phyloP scores from a whole-genome alignment of 1,284 basidiomycete genomes.

The Malassezia arunalokei region DNA sequence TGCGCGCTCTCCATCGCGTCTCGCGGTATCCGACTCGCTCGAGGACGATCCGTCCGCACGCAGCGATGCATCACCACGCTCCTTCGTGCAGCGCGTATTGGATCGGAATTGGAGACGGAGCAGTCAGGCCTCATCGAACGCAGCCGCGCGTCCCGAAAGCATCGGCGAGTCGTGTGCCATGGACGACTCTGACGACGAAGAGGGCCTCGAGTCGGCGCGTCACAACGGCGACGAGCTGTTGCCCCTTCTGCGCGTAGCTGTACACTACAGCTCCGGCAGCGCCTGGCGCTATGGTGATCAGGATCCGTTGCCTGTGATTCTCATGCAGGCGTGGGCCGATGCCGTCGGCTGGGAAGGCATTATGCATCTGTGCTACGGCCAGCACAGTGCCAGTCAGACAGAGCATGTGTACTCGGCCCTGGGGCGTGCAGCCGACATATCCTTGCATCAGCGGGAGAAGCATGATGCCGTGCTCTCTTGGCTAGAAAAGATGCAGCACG shows the following conservation, averaged over 20 bases:
- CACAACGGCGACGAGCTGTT: constrained; percentile 21
- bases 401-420: constrained; percentile 24
- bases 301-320: constrained; percentile 31
- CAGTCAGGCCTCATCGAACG: background rate
- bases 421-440: constrained; percentile 31
- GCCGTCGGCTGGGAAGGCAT: constrained; percentile 43
- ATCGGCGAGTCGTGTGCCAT: background rate
- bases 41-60: background rate
- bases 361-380: constrained; percentile 40
- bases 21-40: background rate
- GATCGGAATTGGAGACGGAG: background rate
- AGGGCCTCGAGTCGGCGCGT: background rate
- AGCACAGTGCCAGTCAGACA: constrained; percentile 20
- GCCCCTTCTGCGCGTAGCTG: constrained; percentile 9
- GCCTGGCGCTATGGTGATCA: constrained; percentile 3
- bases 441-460: constrained; percentile 20
- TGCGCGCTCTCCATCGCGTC: background rate
- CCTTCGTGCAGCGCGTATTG: constrained; percentile 9
- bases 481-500: constrained; percentile 19
- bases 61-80: constrained; percentile 8
- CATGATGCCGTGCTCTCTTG: constrained; percentile 25
- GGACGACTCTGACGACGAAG: constrained; percentile 17
- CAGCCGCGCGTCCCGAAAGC: background rate
- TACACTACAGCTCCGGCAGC: background rate
- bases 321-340: constrained; percentile 27